Evolutionary conservation across 306 rosid genomes (phyloP).

Genomic region (Medicago arabica): DNA sequence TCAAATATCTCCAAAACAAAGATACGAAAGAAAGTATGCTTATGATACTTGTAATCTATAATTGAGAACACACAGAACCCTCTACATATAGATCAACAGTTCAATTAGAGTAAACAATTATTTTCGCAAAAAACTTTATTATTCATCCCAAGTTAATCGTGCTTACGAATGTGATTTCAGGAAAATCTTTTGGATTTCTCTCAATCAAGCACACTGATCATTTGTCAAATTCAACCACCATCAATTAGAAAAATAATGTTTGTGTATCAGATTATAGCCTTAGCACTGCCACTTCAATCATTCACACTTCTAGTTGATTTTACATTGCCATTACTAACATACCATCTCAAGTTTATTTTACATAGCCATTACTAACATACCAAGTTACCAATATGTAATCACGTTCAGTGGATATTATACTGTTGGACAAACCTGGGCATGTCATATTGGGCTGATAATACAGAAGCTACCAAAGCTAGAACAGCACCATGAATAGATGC

Average conservation of each 20-base stretch:
- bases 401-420: conserved; percentile 36
- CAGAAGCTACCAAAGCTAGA: conserved; percentile 92
- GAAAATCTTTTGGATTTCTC: conserved; percentile 17
- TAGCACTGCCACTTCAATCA: conserved; percentile 18
- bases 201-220: conserved; percentile 21
- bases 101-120: background rate
- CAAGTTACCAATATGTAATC: conserved; percentile 27
- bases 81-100: conserved; percentile 1
- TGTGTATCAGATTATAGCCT: background rate
- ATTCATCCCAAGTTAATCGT: background rate
- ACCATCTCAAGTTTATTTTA: conserved; percentile 12
- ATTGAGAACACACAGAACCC: conserved; percentile 15
- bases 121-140: background rate
- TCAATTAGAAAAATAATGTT: conserved; percentile 4
- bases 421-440: conserved; percentile 78
- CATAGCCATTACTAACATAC: conserved; percentile 3
- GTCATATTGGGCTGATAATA: conserved; percentile 93
- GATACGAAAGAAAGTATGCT: background rate
- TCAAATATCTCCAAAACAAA: conserved; percentile 28
- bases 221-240: conserved; percentile 36
- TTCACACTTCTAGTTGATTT: background rate
- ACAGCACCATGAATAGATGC: conserved; percentile 93
- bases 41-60: conserved; percentile 2
- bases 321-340: no score
- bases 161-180: conserved; percentile 6